phyloP scores from a whole-genome alignment of 257 asterid genomes.

The Solanum sejunctum region DNA sequence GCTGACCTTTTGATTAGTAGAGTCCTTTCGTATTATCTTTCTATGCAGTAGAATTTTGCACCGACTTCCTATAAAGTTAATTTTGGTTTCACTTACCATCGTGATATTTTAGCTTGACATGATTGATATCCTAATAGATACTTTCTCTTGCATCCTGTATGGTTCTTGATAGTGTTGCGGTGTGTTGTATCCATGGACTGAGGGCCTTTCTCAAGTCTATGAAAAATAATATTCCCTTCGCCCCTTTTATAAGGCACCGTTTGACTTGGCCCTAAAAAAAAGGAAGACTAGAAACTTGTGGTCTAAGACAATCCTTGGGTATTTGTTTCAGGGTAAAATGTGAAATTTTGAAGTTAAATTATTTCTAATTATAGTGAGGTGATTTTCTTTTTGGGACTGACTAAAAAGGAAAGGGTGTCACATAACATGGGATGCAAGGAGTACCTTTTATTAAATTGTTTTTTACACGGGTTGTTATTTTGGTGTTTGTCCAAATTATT shows the following conservation, averaged over 20 bases:
- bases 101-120: neutral
- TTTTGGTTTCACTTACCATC: neutral
- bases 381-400: too few relatives aligned
- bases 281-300: too few relatives aligned
- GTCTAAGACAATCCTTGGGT: too few relatives aligned
- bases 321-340: too few relatives aligned
- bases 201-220: neutral
- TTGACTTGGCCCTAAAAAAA: too few relatives aligned
- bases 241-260: too few relatives aligned
- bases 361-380: too few relatives aligned
- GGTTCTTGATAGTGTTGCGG: neutral
- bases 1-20: neutral
- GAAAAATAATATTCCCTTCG: neutral
- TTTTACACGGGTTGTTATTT: neutral
- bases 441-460: neutral
- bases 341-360: too few relatives aligned
- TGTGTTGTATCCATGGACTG: neutral
- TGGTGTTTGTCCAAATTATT: neutral
- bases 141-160: neutral
- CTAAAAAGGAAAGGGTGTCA: too few relatives aligned
- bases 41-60: neutral
- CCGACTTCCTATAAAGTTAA: neutral
- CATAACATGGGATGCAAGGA: too few relatives aligned
- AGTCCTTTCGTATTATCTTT: neutral
- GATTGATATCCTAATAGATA: neutral